Base-by-base conservation (phyloP, 208 protist genomes). In the Leishmania amazonensis region DNA sequence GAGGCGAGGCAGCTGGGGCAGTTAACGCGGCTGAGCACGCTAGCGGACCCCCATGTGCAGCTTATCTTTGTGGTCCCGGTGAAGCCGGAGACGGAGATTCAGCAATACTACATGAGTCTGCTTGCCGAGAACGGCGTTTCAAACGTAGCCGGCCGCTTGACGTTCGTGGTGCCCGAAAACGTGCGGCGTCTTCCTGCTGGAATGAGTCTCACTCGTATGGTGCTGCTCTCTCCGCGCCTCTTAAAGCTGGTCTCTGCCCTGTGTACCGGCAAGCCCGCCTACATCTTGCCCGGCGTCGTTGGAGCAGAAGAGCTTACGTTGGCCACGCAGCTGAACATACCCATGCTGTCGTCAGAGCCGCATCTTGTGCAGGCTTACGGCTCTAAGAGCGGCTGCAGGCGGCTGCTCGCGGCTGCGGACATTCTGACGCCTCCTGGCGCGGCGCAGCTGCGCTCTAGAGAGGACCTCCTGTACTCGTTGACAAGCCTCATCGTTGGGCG, bases 241-340 rank as follows among this genome's bases (percentile, higher is more conserved):
- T 91, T 98, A 86, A 97, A 95, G 82, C 85, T 93, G 83, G 86
- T 98, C n/a, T 71, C 76, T 6, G 88, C 93, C 5, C 35, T 96
- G 5, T 87, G 90, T 75, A 91, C 80, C 40, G 93, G 92, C 42
- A 89, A 91, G 76, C 80, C 85, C 6, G 89, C 93, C 6, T 98
- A 94, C 81, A 86, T 98, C 45, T 88, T 98, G 38, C 95, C 96
- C 0, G 94, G 94, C 77, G 88, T 96, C 54, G 84, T 98, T 57
- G 95, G 95, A 9, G 70, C 88, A 0, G 96, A 98, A 78, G 96
- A 98, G 87, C 89, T 96, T n/a, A 85, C 85, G 15, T 79, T 98
- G 38, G 95, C 93, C 19, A 85, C 89, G 21, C 81, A 93, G 78
- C 89, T 98, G 21, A 96, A 97, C 77, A 24, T 98, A 38, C 95